These are phyloP conservation scores for Crepidotus variabilis DNA, from an alignment of 768 basidiomycete species.

Conservation along the genomic window DNA sequence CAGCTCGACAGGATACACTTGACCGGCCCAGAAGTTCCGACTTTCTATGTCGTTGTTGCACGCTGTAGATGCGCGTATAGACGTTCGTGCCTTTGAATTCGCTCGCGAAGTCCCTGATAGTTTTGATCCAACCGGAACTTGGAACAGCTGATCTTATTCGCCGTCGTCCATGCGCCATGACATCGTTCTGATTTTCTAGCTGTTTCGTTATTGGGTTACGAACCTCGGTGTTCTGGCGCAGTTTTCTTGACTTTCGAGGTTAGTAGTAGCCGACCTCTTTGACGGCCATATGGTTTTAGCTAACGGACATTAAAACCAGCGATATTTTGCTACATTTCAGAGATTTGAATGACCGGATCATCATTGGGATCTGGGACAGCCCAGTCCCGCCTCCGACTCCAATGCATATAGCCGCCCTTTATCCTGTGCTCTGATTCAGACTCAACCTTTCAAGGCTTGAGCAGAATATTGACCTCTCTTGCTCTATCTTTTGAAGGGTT, in stretches of 20 bases:
- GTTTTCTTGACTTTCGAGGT: not conserved
- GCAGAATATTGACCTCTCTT: not conserved
- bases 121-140: not conserved
- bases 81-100: not conserved
- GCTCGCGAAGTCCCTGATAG: not conserved
- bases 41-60: not conserved
- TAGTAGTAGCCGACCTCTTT: not conserved
- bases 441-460: not conserved
- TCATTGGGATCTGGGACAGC: not conserved
- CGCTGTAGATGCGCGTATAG: not conserved
- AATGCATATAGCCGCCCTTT: not conserved
- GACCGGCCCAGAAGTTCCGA: not conserved
- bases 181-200: not conserved
- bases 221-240: not conserved
- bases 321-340: not conserved
- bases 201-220: not conserved
- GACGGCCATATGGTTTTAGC: not conserved
- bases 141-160: not conserved
- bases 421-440: not conserved
- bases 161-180: not conserved
- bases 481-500: not conserved
- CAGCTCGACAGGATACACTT: not conserved
- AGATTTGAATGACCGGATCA: not conserved
- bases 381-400: not conserved
- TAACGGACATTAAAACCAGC: not conserved